A percentile compares a stretch with the other conserved stretches of the same genome.
These are phyloP conservation scores for Schwanniomyces etchellsii DNA, from an alignment of 1,139 yeast genomes.

Conservation along the genomic window DNA sequence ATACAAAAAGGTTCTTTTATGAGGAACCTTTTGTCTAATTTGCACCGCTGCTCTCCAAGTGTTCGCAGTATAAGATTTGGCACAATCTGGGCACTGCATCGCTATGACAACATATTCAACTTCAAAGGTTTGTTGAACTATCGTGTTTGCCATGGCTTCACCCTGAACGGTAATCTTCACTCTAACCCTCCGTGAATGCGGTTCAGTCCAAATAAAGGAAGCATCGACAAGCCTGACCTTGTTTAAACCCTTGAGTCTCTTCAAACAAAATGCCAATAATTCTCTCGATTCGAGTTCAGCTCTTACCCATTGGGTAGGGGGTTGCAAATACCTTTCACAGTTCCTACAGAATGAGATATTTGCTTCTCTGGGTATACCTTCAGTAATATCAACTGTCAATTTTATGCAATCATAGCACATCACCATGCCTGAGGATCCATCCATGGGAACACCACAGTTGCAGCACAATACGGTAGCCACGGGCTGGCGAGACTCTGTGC, in stretches of 20 bases:
- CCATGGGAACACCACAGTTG: conserved; percentile 98
- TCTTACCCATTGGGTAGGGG: conserved; percentile 89
- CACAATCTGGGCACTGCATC: conserved; percentile 99
- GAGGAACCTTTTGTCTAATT: conserved; percentile 94
- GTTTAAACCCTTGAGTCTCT: conserved; percentile 81
- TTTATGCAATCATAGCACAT: conserved; percentile 98
- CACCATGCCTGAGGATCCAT: conserved; percentile 87
- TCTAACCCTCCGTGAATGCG: conserved; percentile 92
- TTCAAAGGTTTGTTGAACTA: conserved; percentile 91
- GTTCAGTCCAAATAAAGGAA: conserved; percentile 96
- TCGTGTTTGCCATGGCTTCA: conserved; percentile 88
- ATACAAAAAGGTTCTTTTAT: conserved; percentile 91
- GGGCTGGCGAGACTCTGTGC: conserved; percentile 19
- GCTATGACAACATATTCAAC: conserved; percentile 93
- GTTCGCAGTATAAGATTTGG: conserved; percentile 89
- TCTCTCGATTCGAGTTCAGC: conserved; percentile 93
- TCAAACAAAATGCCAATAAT: conserved; percentile 80
- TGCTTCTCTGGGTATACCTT: conserved; percentile 94
- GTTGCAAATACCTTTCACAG: conserved; percentile 93
- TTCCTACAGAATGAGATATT: conserved; percentile 90
- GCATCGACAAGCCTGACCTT: conserved; percentile 92
- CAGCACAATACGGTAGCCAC: conserved; percentile 92
- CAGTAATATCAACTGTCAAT: conserved; percentile 88
- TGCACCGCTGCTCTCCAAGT: conserved; percentile 98
- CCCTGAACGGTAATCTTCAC: conserved; percentile 93